Conservation (phyloP, 768 basidiomycete genomes). For the Multifurca ochricompacta region DNA sequence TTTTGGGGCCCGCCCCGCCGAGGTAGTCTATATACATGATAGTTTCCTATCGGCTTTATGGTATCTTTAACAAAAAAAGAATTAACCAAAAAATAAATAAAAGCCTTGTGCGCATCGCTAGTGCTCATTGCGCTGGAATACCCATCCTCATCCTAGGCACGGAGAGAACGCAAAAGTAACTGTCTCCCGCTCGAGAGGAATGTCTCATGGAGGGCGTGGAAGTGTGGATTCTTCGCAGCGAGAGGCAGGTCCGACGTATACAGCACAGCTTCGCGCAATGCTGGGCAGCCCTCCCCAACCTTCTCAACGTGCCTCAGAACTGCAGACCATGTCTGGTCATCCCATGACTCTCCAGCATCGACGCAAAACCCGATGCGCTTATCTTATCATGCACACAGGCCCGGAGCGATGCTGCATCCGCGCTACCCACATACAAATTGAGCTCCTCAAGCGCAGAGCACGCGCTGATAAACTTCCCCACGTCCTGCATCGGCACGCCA, state of each 20-base stretch:
- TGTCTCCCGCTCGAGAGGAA: neutral
- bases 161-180: neutral
- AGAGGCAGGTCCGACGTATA: neutral
- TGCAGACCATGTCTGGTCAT: neutral
- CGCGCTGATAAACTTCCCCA: neutral
- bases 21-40: neutral
- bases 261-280: neutral
- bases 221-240: neutral
- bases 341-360: neutral
- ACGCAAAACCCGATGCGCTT: constrained; percentile 8
- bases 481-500: neutral
- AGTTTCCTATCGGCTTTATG: neutral
- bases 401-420: neutral
- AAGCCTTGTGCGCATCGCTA: too few relatives aligned
- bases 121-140: too few relatives aligned
- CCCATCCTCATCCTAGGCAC: neutral
- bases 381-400: constrained; percentile 1
- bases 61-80: too few relatives aligned
- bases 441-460: constrained; percentile 14
- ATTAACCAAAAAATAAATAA: too few relatives aligned
- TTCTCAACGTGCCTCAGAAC: neutral
- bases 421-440: neutral
- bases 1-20: constrained; percentile 31
- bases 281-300: constrained; percentile 3
- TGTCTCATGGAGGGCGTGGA: neutral